Conservation (phyloP, 1,284 basidiomycete genomes). For the Malassezia nana region DNA sequence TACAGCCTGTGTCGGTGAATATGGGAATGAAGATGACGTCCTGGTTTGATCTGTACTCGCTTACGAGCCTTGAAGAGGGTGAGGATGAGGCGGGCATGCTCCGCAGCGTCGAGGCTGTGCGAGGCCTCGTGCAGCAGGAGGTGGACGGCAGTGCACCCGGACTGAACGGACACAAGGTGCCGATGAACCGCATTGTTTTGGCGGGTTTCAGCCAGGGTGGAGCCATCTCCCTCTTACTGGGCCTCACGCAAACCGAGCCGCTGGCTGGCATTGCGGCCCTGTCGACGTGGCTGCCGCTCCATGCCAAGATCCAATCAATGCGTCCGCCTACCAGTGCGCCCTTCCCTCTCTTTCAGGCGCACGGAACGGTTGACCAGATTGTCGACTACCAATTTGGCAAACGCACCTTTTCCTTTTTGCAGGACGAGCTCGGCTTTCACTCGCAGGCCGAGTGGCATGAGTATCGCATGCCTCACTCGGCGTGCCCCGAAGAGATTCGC, state of each 20-base stretch:
- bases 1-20: conserved; percentile 45
- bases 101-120: conserved; percentile 31
- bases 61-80: conserved; percentile 33
- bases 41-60: conserved; percentile 41
- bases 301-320: conserved; percentile 28
- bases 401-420: conserved; percentile 26
- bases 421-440: conserved; percentile 25
- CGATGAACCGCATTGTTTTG: conserved; percentile 37
- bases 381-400: conserved; percentile 37
- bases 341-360: conserved; percentile 40
- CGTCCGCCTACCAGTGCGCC: conserved; percentile 17
- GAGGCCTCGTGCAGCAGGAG: conserved; percentile 37
- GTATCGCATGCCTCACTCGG: conserved; percentile 43
- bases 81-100: conserved; percentile 44
- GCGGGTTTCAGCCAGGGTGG: conserved; percentile 42
- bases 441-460: conserved; percentile 28
- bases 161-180: conserved; percentile 30
- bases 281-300: conserved; percentile 44
- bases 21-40: conserved; percentile 46
- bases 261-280: conserved; percentile 40
- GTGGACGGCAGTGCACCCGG: conserved; percentile 30
- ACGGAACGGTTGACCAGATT: conserved; percentile 40
- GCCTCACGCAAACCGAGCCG: conserved; percentile 25
- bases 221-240: conserved; percentile 36
- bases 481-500: conserved; percentile 36